A percentile compares a stretch with the other conserved stretches of the same genome.
Evolutionary conservation across 139 green algal genomes (phyloP).

Genomic region (Tetratostichococcus sp.): DNA sequence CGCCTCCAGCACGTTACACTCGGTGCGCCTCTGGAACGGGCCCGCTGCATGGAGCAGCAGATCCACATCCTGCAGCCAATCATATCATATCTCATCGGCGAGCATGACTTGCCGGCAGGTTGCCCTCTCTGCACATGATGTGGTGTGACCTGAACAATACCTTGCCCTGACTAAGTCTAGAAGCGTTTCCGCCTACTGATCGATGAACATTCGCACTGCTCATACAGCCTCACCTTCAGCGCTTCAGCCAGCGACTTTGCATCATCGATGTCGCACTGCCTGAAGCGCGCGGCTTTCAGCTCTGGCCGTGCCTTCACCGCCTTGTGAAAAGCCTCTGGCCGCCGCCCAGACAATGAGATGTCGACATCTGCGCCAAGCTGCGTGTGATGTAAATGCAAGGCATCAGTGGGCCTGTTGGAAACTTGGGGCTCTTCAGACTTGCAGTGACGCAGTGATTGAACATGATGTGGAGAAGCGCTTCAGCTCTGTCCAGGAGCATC

Average conservation of each 20-base stretch:
- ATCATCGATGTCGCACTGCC: conserved; percentile 39
- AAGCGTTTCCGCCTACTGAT: no score
- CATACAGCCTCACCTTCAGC: background rate
- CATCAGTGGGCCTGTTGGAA: no score
- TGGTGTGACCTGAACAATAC: no score
- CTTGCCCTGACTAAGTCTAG: no score
- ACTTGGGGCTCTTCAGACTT: no score
- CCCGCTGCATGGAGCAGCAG: conserved; percentile 86
- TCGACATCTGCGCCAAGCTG: conserved; percentile 18
- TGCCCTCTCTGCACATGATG: no score
- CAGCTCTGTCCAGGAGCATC: no score
- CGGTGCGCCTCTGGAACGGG: conserved; percentile 85
- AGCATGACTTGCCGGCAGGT: no score
- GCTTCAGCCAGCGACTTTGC: conserved; percentile 19
- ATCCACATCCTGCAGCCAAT: conserved; percentile 26
- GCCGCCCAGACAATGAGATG: conserved; percentile 53
- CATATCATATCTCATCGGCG: background rate
- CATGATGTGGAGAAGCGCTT: no score
- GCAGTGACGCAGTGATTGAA: background rate
- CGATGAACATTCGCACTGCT: no score
- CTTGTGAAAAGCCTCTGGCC: conserved; percentile 35
- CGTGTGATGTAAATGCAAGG: no score
- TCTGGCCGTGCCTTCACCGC: conserved; percentile 48
- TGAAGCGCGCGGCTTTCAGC: conserved; percentile 40
- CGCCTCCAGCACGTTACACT: conserved; percentile 71